Percentiles rank a stretch among this genome's conserved stretches.
These are phyloP conservation scores for Brassica cretica DNA, from an alignment of 345 rosid genomes.

Conservation along the genomic window DNA sequence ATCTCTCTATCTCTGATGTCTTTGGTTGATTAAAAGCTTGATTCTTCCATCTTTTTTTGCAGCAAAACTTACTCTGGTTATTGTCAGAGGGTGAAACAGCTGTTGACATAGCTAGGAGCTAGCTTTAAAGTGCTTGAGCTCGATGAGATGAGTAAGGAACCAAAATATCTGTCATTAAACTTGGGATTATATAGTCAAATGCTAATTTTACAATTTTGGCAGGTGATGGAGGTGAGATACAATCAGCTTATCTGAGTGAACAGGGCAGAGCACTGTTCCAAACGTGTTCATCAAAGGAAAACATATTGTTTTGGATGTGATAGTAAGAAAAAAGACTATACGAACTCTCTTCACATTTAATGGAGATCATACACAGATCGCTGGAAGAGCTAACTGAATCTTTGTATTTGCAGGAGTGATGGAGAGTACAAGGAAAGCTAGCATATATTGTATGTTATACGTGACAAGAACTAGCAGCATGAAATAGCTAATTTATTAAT, in stretches of 20 bases:
- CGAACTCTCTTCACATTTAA: neutral
- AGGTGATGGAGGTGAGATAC: conserved; percentile 41
- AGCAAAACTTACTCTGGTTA: conserved; percentile 72
- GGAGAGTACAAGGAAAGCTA: conserved; percentile 55
- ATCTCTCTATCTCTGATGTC: neutral
- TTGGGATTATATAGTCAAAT: neutral
- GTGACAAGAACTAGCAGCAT: neutral
- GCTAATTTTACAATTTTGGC: neutral
- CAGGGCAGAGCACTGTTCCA: conserved; percentile 62
- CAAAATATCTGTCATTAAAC: neutral
- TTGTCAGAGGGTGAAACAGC: conserved; percentile 43
- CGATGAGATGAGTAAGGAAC: conserved; percentile 37
- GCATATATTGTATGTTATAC: too few species aligned
- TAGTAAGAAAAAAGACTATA: conserved; percentile 39
- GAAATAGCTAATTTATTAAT: neutral
- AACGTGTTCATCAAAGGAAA: conserved; percentile 67
- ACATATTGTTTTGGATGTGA: conserved; percentile 66
- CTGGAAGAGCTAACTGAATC: neutral
- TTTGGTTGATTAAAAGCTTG: neutral
- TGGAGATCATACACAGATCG: neutral
- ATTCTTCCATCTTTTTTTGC: conserved; percentile 28
- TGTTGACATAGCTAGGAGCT: conserved; percentile 34
- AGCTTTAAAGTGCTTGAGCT: conserved; percentile 35
- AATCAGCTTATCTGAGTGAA: conserved; percentile 57
- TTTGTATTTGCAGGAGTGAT: conserved; percentile 45